Percentiles rank a stretch among this genome's conserved stretches.
These are phyloP conservation scores for Eucalyptus curtisii DNA, from an alignment of 345 rosid genomes.

Conservation along the genomic window DNA sequence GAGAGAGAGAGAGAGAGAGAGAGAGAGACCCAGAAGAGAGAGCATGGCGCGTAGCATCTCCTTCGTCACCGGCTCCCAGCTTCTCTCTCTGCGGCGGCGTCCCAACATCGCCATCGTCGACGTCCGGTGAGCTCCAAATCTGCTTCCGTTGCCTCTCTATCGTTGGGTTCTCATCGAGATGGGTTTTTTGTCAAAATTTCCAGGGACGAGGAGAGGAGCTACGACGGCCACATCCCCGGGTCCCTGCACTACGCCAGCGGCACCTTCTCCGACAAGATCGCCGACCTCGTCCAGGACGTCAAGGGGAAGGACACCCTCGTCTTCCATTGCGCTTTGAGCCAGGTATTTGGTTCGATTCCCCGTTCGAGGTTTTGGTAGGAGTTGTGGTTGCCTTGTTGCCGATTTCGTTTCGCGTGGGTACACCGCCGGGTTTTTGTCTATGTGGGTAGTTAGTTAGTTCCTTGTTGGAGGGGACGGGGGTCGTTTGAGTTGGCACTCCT, in stretches of 20 bases:
- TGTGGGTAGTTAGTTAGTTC: background rate
- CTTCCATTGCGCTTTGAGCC: conserved; percentile 95
- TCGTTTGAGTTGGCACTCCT: background rate
- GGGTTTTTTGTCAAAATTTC: background rate
- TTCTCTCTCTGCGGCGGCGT: conserved; percentile 50
- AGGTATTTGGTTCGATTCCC: conserved; percentile 24
- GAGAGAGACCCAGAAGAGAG: background rate
- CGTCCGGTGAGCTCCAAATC: conserved; percentile 41
- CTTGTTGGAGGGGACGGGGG: background rate
- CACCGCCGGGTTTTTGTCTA: background rate
- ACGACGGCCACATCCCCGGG: conserved; percentile 92
- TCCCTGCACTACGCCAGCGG: conserved; percentile 77
- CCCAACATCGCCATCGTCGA: conserved; percentile 75
- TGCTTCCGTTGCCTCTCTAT: background rate
- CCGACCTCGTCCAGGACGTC: conserved; percentile 62
- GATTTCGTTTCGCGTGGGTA: background rate
- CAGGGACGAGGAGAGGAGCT: conserved; percentile 91
- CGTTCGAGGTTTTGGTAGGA: background rate
- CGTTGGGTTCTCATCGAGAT: background rate
- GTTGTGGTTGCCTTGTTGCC: background rate
- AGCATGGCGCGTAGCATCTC: conserved; percentile 72
- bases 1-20: background rate
- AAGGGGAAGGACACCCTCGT: conserved; percentile 91
- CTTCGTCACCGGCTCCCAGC: conserved; percentile 69
- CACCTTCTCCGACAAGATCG: conserved; percentile 54